These are phyloP conservation scores for Lipomyces yamanashiensis DNA, from an alignment of 805 yeast species.

Conservation along the genomic window DNA sequence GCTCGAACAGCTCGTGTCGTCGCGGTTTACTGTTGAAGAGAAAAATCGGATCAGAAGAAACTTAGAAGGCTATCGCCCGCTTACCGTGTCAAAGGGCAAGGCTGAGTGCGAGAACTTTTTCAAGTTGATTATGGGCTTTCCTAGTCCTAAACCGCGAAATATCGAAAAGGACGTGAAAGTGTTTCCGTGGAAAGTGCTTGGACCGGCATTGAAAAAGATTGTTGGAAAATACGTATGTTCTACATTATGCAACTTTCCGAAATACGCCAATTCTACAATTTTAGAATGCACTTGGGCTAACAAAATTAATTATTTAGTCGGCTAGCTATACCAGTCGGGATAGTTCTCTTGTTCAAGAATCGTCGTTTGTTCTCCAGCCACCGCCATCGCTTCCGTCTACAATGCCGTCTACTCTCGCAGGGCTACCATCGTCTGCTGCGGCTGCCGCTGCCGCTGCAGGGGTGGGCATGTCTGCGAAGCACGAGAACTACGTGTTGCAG, in stretches of 20 bases:
- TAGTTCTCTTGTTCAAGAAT: no score
- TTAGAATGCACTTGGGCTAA: not conserved
- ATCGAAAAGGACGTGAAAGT: conserved; percentile 75
- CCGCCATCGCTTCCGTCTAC: not conserved
- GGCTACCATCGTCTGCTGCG: not conserved
- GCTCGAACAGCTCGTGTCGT: conserved; percentile 59
- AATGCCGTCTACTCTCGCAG: not conserved
- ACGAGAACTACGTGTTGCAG: not conserved
- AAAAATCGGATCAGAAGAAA: conserved; percentile 72
- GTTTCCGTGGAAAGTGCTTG: conserved; percentile 60
- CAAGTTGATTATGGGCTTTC: conserved; percentile 61
- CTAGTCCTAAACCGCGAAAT: conserved; percentile 67
- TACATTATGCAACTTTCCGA: no score
- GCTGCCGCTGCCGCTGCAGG: no score
- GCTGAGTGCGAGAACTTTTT: conserved; percentile 49
- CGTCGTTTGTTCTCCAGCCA: not conserved
- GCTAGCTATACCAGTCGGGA: not conserved
- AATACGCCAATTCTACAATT: not conserved
- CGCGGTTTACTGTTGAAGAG: conserved; percentile 67
- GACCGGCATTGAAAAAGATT: conserved; percentile 60
- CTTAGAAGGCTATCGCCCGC: conserved; percentile 65
- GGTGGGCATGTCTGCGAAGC: not conserved
- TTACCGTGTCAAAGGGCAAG: conserved; percentile 59
- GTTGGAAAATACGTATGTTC: conserved; percentile 55
- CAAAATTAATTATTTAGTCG: not conserved